These are phyloP conservation scores for Combretum micranthum DNA, from an alignment of 345 rosid species.

Conservation along the genomic window DNA sequence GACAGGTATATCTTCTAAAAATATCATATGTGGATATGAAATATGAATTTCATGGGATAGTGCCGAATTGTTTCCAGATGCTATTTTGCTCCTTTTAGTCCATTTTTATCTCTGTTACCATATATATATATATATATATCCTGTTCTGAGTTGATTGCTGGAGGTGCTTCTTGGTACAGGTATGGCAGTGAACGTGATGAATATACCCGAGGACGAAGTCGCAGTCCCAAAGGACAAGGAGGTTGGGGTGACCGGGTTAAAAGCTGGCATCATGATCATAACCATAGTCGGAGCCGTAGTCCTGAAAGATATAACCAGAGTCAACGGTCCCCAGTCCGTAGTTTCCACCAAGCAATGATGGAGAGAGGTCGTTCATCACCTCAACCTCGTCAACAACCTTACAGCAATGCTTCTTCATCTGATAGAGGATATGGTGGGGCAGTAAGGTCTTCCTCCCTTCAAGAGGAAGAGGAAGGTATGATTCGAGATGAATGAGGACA, in stretches of 20 bases:
- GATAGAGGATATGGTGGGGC: slow-evolving; percentile 8
- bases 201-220: slow-evolving; percentile 16
- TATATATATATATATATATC: background rate
- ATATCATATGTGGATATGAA: background rate
- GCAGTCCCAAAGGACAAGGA: slow-evolving; percentile 29
- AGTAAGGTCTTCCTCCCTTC: slow-evolving; percentile 7
- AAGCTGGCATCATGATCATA: slow-evolving; percentile 11
- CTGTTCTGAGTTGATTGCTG: background rate
- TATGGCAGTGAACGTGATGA: slow-evolving; percentile 17
- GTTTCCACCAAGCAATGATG: slow-evolving; percentile 74
- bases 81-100: too few relatives aligned
- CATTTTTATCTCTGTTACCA: too few relatives aligned
- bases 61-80: too few relatives aligned
- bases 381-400: background rate
- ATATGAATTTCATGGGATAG: background rate
- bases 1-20: slow-evolving; percentile 47
- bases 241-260: slow-evolving; percentile 28
- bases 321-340: slow-evolving; percentile 39
- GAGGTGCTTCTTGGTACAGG: background rate
- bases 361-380: slow-evolving; percentile 23
- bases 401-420: background rate
- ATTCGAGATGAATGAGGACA: slow-evolving; percentile 15
- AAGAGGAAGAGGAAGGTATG: slow-evolving; percentile 42
- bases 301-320: slow-evolving; percentile 42
- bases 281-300: slow-evolving; percentile 44